Evolutionary conservation across 2,329 filamentous ascomycete genomes (phyloP), one percentile per base, ranked within the genome.

Genomic region (Alternaria gansuensis): DNA sequence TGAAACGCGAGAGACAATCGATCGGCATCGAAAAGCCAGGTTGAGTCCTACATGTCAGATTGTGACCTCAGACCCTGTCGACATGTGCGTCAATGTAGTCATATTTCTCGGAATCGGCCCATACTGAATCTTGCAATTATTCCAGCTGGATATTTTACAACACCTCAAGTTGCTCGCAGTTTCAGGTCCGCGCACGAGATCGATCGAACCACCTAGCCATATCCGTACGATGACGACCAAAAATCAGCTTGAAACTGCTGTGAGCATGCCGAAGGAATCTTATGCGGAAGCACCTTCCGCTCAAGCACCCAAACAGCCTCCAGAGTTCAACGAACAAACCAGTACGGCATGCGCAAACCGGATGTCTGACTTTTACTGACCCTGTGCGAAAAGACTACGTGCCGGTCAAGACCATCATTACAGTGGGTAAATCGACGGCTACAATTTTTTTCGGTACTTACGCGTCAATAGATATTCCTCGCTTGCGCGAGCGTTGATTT

Each of bases 401-500:
- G 5, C 66, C 66, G 2, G 59, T 61, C 23, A 67, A 59, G 37
- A 63, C 60, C 2, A 66, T 69, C 34, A 66, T 69, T 4, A 69
- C 63, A 23, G 66, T 65, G 46, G 24, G 57, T 31, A 49, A 17
- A 5, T 14, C 8, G 13, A 3, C 26, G 1, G n/a, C 2, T 26
- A 14, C 26, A 5, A 21, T 17, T 5, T 7, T 6, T 17, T n/a
- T 34, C 36, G 4, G 5, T 17, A 45, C 54, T 66, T 31, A 67
- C 8, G 6, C 33, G 24, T 17, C 29, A 8, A 26, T 36, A 66
- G 62, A 68, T 69, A 56, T 69, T 69, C 40, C 33, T 69, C 24
- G 66, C 66, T n/a, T 69, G 66, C 45, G 65, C 66, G 33, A 67
- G 63, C 28, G 65, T 69, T 23, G 66, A 69, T 54, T 49, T 69